Evolutionary conservation across 1,284 basidiomycete species (phyloP), one percentile per base, ranked within the genome.

Genomic region (Moesziomyces aphidis): DNA sequence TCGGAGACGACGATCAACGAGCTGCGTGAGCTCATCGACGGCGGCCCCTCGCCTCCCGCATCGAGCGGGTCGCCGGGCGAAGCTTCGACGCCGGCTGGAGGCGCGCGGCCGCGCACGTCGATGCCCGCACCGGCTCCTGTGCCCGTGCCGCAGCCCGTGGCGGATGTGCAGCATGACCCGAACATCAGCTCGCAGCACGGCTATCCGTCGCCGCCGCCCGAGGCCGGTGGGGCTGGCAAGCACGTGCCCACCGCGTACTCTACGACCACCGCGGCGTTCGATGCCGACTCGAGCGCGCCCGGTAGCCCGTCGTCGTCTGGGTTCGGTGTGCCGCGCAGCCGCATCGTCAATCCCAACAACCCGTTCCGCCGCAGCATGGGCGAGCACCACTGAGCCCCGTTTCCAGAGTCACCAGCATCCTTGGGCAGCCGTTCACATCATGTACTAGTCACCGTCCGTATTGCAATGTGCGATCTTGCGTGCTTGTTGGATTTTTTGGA

Each of bases 21-120:
- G 60, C 61, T 80, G 23, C 60, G 76, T 23, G 79, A 80, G 55
- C 51, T 80, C 13, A 73, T 80, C 22, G 79, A 80, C 9, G 79
- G 61, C 7, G 76, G 42, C 5, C 61, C 57, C 34, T 60, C 57
- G 13, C 57, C 68, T 4, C 58, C 68, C 3, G 56, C 72, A 13
- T 69, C 74, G 21, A 59, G 58, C 4, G 44, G 46, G 10, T 54
- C 68, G 6, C 49, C 54, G 22, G 44, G 44, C 39, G 55, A 58
- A 13, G 22, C 22, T 8, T 34, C 31, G 31, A 34, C 11, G 31
- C 31, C 10, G 1, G 31, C 31, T 53, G 54, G 13, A 10, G 49
- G 50, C 10, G 26, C 45, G 15, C 50, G 61, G 22, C 47, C 55
- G 31, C 65, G 66, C 23, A 31, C 23, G 8, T 47, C 47, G 3